Evolutionary conservation across 345 rosid genomes (phyloP).

Genomic region (Lepidium aucheri): DNA sequence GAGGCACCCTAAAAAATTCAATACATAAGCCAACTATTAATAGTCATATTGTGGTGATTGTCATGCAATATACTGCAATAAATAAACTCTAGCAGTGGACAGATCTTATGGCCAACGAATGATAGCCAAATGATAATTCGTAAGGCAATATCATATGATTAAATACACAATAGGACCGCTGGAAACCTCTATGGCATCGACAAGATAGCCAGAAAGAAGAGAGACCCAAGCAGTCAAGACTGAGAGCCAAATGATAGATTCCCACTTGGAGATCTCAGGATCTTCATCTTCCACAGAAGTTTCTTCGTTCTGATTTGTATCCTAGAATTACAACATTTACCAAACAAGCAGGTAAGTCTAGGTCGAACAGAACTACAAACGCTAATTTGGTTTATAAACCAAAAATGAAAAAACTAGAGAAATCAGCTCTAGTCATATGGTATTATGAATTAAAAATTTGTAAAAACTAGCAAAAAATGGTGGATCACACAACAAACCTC

Average conservation of each 20-base stretch:
- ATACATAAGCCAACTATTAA: not conserved
- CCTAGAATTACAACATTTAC: conserved; percentile 38
- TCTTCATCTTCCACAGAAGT: conserved; percentile 45
- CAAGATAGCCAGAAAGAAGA: conserved; percentile 80
- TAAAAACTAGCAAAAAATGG: not conserved
- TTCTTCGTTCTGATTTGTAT: conserved; percentile 45
- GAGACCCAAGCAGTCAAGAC: conserved; percentile 94
- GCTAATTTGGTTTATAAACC: not conserved
- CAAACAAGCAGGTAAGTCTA: conserved; percentile 20
- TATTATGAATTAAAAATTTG: not conserved
- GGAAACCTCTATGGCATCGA: conserved; percentile 80
- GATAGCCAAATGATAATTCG: not conserved
- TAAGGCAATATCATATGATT: not conserved
- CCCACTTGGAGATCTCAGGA: conserved; percentile 86
- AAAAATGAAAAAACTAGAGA: not conserved
- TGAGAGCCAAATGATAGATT: conserved; percentile 76
- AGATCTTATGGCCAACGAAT: not conserved
- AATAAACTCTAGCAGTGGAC: not conserved
- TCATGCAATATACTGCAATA: not conserved
- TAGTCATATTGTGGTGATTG: not conserved
- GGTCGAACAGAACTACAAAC: conserved; percentile 2
- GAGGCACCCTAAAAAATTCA: conserved; percentile 61
- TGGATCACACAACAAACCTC: conserved; percentile 48
- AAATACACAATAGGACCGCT: not conserved
- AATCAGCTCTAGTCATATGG: not conserved